phyloP scores from a whole-genome alignment of 768 basidiomycete species.

The Mycena maculata region DNA sequence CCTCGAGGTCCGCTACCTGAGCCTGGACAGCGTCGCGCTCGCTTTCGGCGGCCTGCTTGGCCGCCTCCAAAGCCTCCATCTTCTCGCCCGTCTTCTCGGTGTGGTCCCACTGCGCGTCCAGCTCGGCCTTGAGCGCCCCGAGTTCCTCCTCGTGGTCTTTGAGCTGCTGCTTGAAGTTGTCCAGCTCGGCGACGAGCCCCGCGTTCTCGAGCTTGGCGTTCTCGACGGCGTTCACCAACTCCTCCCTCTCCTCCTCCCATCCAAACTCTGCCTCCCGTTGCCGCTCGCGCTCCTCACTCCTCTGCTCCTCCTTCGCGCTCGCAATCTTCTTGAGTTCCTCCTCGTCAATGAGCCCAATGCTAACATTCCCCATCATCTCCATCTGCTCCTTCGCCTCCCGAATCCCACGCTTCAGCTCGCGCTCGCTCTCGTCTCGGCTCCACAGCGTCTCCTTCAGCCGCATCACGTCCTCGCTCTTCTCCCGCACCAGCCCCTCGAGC shows the following conservation, averaged over 20 bases:
- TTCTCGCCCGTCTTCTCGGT: slow-evolving; percentile 68
- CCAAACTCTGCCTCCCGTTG: slow-evolving; percentile 54
- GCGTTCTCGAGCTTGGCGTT: slow-evolving; percentile 57
- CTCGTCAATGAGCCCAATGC: slow-evolving; percentile 55
- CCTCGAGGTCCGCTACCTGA: slow-evolving; percentile 56
- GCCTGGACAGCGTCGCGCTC: slow-evolving; percentile 55
- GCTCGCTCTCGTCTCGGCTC: slow-evolving; percentile 64
- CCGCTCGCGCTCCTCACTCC: slow-evolving; percentile 54
- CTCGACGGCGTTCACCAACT: slow-evolving; percentile 55
- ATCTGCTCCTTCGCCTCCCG: slow-evolving; percentile 69
- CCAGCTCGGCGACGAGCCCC: slow-evolving; percentile 56
- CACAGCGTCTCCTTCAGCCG: slow-evolving; percentile 58
- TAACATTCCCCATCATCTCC: slow-evolving; percentile 64
- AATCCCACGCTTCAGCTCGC: slow-evolving; percentile 65
- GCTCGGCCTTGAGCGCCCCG: slow-evolving; percentile 65
- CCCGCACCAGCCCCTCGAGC: slow-evolving; percentile 60
- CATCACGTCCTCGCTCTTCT: slow-evolving; percentile 56
- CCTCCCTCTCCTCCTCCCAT: slow-evolving; percentile 66
- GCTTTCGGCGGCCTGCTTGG: slow-evolving; percentile 48
- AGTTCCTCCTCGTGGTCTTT: slow-evolving; percentile 58
- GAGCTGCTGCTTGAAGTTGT: slow-evolving; percentile 53
- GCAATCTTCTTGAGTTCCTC: slow-evolving; percentile 55
- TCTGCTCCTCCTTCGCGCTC: slow-evolving; percentile 54
- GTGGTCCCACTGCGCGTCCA: slow-evolving; percentile 78
- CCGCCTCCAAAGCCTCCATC: slow-evolving; percentile 52